Evolutionary conservation across 2,329 filamentous ascomycete species (phyloP), one percentile per base, ranked within the genome.

Genomic region (Colletotrichum viniferum): DNA sequence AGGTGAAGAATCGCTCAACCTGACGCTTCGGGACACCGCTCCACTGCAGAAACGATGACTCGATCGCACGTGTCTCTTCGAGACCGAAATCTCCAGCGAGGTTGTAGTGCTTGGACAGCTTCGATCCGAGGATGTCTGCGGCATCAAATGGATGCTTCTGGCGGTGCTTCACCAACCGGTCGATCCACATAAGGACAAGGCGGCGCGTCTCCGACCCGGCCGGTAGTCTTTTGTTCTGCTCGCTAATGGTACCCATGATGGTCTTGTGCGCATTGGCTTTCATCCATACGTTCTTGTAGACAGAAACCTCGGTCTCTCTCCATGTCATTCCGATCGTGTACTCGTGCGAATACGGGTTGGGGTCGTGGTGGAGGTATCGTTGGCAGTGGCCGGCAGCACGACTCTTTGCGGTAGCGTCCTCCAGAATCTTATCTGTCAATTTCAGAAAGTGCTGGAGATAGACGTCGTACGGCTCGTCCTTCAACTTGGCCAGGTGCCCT

Each of bases 241-340:
- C 62, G 30, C n/a, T 38, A 30, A 69, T 56, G 8, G 38, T 28
- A 7, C 52, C 60, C 61, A 75, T 63, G 26, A 68, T 43, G 13
- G 62, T 12, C 5, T 69, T 30, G 69, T 73, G 72, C 6, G 52
- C 26, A 21, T 55, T n/a, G 5, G n/a, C 43, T 18, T 26, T 30
- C 65, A 76, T 43, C 76, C 76, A 77, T 32, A 77, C 58, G 43
- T 64, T 66, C 36, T 67, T 38, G 66, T 70, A 77, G 7, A 77
- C 13, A 6, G 56, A 38, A 28, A 64, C 32, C 65, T 76, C 65
- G 6, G 56, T 38, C 26, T 43, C 9, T 26, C 13, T 55, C 55
- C 32, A 52, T 34, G 76, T 77, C 16, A 77, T 69, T 21, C 76
- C 76, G 30, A 69, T 43, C 3, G 13, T 16, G 65, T 62, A 76